phyloP scores from a whole-genome alignment of 176 grass and related monocot genomes.

The Oryza meridionalis region DNA sequence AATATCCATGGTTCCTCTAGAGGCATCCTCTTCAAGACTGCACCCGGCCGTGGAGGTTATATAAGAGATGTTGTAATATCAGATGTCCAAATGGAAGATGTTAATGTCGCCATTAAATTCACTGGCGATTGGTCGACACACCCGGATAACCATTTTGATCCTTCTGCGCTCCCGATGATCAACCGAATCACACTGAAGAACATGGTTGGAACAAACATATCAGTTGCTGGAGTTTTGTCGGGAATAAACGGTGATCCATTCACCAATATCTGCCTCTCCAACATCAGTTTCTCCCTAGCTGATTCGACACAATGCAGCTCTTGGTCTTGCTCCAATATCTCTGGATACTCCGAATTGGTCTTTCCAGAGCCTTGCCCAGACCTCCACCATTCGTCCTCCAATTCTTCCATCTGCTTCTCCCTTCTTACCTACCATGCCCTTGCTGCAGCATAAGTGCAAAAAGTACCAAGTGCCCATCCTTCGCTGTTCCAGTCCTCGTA shows the following conservation, averaged over 20 bases:
- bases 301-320: slow-evolving; percentile 42
- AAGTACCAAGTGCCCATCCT: slow-evolving; percentile 37
- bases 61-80: slow-evolving; percentile 69
- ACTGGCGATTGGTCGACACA: slow-evolving; percentile 60
- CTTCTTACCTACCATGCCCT: slow-evolving; percentile 50
- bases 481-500: slow-evolving; percentile 45
- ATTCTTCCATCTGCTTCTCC: slow-evolving; percentile 62
- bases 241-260: slow-evolving; percentile 77
- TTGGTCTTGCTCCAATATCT: slow-evolving; percentile 80
- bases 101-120: slow-evolving; percentile 63
- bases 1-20: slow-evolving; percentile 60
- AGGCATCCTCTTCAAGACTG: slow-evolving; percentile 73
- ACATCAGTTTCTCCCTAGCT: slow-evolving; percentile 55
- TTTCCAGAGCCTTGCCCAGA: slow-evolving; percentile 66
- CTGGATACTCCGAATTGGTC: slow-evolving; percentile 69
- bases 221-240: slow-evolving; percentile 58
- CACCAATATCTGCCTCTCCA: slow-evolving; percentile 73
- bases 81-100: slow-evolving; percentile 68
- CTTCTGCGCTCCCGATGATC: slow-evolving; percentile 55
- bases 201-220: slow-evolving; percentile 68
- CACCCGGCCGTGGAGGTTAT: slow-evolving; percentile 71
- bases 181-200: slow-evolving; percentile 65
- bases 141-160: slow-evolving; percentile 65
- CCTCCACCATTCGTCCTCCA: slow-evolving; percentile 47
- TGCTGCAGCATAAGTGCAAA: slow-evolving; percentile 50